Conservation (phyloP, 352 stramenopile species). For the Phytophthora quininea region DNA sequence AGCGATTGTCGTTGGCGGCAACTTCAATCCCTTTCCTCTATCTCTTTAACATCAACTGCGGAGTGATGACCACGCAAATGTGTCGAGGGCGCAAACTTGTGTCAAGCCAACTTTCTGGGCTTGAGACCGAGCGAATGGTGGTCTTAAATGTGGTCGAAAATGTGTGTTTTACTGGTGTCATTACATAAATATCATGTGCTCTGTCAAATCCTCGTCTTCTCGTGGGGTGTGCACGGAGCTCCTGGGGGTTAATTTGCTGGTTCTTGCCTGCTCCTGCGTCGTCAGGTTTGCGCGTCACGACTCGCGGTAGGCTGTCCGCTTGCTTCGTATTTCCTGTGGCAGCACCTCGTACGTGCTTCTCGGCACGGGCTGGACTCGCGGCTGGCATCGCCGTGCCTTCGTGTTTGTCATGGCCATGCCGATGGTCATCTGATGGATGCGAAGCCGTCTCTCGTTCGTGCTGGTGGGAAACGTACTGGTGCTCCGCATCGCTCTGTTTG, state of each 20-base stretch:
- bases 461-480: neutral
- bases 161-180: slow-evolving; percentile 14
- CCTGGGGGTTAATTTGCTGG: neutral
- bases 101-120: neutral
- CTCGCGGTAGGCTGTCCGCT: neutral
- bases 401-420: slow-evolving; percentile 12
- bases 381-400: slow-evolving; percentile 4
- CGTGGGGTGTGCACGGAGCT: neutral
- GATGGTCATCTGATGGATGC: slow-evolving; percentile 20
- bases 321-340: neutral
- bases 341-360: slow-evolving; percentile 1
- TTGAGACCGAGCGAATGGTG: neutral
- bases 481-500: slow-evolving; percentile 2
- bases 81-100: neutral
- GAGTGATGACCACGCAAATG: neutral
- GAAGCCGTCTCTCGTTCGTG: neutral
- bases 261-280: neutral
- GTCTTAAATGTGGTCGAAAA: slow-evolving; percentile 12
- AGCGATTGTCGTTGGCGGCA: too few relatives aligned
- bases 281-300: neutral
- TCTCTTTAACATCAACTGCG: neutral
- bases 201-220: slow-evolving; percentile 2
- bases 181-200: slow-evolving; percentile 35
- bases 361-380: slow-evolving; percentile 12
- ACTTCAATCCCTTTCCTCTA: too few relatives aligned